A percentile compares a stretch with the other conserved stretches of the same genome.
Conservation (phyloP, 1,139 yeast genomes). For the Suhomyces anneliseae region DNA sequence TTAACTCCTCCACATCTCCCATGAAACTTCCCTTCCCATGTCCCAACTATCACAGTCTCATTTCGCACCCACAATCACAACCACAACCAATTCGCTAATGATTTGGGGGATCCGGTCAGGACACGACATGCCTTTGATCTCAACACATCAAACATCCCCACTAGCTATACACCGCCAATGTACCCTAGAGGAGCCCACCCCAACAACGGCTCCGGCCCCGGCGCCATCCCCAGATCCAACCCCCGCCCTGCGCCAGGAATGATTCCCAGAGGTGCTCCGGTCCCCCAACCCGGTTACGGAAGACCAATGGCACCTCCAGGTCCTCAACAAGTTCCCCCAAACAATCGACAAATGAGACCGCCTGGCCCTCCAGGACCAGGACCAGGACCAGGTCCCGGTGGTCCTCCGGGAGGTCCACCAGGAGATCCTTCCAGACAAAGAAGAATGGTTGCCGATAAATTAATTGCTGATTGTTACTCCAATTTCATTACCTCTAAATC, state of each 20-base stretch:
- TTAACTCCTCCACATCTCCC: too few relatives aligned
- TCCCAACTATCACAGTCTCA: not conserved
- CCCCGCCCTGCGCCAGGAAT: slow-evolving; percentile 2
- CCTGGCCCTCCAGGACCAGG: not conserved
- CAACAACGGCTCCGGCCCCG: not conserved
- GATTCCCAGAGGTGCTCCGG: slow-evolving; percentile 1
- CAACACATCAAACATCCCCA: not conserved
- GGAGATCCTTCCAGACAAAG: slow-evolving; percentile 12
- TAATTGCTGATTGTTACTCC: slow-evolving; percentile 44
- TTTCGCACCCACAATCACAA: not conserved
- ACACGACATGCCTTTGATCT: not conserved
- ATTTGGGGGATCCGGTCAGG: not conserved
- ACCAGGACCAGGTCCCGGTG: not conserved
- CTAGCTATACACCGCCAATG: slow-evolving; percentile 4
- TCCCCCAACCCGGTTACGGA: slow-evolving; percentile 2
- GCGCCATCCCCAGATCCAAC: not conserved
- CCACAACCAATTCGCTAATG: not conserved
- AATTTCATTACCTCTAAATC: slow-evolving; percentile 29
- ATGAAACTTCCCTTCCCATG: not conserved
- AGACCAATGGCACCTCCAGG: slow-evolving; percentile 5
- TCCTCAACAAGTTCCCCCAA: not conserved
- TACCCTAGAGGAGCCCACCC: slow-evolving; percentile 14
- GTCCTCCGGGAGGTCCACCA: not conserved
- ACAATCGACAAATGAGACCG: slow-evolving; percentile 1
- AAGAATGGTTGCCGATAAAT: slow-evolving; percentile 29